Conservation (phyloP, 1,284 basidiomycete genomes). For the Moesziomyces aphidis region DNA sequence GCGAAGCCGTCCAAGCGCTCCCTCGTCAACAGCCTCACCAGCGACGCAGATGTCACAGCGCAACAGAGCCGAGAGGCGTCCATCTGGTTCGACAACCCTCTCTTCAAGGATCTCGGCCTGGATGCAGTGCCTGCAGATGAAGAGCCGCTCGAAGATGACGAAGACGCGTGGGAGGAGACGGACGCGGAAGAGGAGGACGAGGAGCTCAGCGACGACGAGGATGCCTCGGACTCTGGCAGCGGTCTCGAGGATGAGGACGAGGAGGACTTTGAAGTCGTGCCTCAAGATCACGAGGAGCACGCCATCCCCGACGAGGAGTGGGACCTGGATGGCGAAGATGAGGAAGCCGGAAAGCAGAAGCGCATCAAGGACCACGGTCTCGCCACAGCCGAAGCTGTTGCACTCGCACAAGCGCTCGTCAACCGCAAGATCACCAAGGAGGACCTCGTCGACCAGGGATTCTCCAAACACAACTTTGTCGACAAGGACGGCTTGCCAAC, state of each 20-base stretch:
- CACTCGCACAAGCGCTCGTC: slow-evolving; percentile 89
- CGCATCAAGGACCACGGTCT: slow-evolving; percentile 84
- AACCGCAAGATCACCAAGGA: slow-evolving; percentile 91
- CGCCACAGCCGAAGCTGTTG: slow-evolving; percentile 89
- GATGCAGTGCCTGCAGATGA: slow-evolving; percentile 71
- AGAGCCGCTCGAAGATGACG: slow-evolving; percentile 63
- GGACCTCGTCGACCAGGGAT: slow-evolving; percentile 92
- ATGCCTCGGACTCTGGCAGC: slow-evolving; percentile 10
- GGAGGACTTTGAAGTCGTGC: slow-evolving; percentile 63
- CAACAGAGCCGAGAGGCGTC: slow-evolving; percentile 71
- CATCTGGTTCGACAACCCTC: slow-evolving; percentile 94
- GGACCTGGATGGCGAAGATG: slow-evolving; percentile 80
- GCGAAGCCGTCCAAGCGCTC: slow-evolving; percentile 46
- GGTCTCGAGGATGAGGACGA: slow-evolving; percentile 45
- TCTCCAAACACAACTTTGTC: slow-evolving; percentile 87
- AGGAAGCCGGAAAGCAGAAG: slow-evolving; percentile 79
- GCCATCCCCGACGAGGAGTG: slow-evolving; percentile 83
- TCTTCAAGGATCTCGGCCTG: slow-evolving; percentile 82
- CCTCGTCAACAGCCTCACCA: slow-evolving; percentile 48
- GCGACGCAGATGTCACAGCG: slow-evolving; percentile 39
- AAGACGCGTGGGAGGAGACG: slow-evolving; percentile 64
- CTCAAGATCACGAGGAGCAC: slow-evolving; percentile 72
- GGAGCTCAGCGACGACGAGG: slow-evolving; percentile 59
- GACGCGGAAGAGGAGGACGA: slow-evolving; percentile 68
- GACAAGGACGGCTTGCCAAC: slow-evolving; percentile 89